A percentile compares a stretch with the other conserved stretches of the same genome.
Evolutionary conservation across 805 yeast species (phyloP).

Genomic region (Candida chilensis): DNA sequence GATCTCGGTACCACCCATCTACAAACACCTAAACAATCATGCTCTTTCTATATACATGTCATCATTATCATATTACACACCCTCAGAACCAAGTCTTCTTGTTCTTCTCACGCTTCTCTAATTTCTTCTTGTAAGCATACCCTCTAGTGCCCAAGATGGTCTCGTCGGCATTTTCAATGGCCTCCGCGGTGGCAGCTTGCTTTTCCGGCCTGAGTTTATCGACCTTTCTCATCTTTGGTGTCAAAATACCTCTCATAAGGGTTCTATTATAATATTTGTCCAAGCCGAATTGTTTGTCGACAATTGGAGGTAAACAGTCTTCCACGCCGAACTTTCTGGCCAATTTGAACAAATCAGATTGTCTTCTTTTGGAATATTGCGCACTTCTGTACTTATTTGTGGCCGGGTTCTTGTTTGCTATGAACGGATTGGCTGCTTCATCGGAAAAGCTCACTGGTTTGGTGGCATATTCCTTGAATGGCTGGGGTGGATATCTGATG

Average conservation of each 20-base stretch:
- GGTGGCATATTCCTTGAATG: constrained; percentile 56
- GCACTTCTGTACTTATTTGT: constrained; percentile 76
- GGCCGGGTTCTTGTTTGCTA: constrained; percentile 76
- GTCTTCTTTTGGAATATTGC: constrained; percentile 70
- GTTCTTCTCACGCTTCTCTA: constrained; percentile 21
- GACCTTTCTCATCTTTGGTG: constrained; percentile 76
- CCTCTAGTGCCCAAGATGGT: constrained; percentile 60
- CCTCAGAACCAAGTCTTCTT: constrained; percentile 27
- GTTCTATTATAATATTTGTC: constrained; percentile 66
- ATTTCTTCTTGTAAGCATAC: constrained; percentile 28
- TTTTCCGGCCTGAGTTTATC: constrained; percentile 60
- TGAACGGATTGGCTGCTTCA: constrained; percentile 74
- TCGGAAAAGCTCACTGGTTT: constrained; percentile 60
- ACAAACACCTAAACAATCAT: no score
- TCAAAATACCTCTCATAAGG: constrained; percentile 66
- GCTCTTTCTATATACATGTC: no score
- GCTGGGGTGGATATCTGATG: constrained; percentile 76
- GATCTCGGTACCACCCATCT: no score
- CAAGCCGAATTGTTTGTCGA: constrained; percentile 60
- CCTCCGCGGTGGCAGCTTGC: constrained; percentile 52
- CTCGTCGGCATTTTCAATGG: constrained; percentile 58
- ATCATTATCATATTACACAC: no score
- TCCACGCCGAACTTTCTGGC: constrained; percentile 77
- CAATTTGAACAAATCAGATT: constrained; percentile 73
- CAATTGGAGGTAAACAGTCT: constrained; percentile 63